Conservation (phyloP, 1,284 basidiomycete genomes). For the Cutaneotrichosporon spelunceum region DNA sequence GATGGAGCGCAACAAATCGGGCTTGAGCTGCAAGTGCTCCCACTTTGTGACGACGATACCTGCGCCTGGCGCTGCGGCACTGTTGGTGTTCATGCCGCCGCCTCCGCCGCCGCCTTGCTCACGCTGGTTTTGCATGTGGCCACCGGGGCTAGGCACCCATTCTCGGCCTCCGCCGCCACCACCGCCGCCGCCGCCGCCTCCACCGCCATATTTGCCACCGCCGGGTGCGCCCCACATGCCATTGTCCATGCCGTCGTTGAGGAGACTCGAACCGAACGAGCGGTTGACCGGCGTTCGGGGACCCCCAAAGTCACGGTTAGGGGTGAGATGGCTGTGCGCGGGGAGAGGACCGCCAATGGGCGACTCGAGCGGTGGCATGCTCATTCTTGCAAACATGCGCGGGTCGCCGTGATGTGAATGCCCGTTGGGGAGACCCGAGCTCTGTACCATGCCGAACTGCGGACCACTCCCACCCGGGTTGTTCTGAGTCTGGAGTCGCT, state of each 20-base stretch:
- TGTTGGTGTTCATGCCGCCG: constrained; percentile 2
- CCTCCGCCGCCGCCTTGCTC: constrained; percentile 12
- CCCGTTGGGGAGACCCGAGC: constrained; percentile 10
- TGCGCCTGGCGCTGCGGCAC: constrained; percentile 60
- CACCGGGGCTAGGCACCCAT: constrained; percentile 17
- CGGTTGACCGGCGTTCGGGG: constrained; percentile 21
- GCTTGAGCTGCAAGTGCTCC: constrained; percentile 84
- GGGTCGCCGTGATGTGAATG: constrained; percentile 10
- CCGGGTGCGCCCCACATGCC: constrained; percentile 22
- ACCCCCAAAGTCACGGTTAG: constrained; percentile 9
- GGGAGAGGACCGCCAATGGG: constrained; percentile 3
- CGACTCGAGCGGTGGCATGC: constrained; percentile 17
- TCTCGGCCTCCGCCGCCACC: constrained; percentile 10
- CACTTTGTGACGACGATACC: constrained; percentile 91
- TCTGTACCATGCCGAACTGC: constrained; percentile 5
- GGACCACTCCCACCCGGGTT: background rate
- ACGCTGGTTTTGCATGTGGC: constrained; percentile 9
- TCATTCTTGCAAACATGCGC: constrained; percentile 8
- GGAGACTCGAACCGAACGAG: constrained; percentile 20
- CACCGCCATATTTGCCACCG: constrained; percentile 12
- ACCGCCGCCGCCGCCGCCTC: constrained; percentile 12
- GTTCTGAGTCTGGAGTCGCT: constrained; percentile 34
- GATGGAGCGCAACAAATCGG: constrained; percentile 82
- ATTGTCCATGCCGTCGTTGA: constrained; percentile 17
- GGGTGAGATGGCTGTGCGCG: constrained; percentile 12